Evolutionary conservation across 148 eudicot genomes (phyloP).

Genomic region (Rhododendron williamsianum): DNA sequence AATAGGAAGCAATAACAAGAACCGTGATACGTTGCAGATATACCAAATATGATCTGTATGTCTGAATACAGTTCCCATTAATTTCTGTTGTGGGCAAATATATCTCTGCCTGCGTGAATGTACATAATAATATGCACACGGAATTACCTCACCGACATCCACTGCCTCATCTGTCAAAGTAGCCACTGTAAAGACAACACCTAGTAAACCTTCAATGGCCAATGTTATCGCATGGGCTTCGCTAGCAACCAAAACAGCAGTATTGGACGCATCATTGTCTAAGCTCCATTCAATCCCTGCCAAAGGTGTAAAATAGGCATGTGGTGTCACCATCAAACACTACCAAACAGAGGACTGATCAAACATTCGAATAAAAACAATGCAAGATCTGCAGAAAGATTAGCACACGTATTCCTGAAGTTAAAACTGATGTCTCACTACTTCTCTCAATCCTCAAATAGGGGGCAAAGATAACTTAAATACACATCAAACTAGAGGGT

Average conservation of each 20-base stretch:
- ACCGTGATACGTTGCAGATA: not conserved
- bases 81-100: not conserved
- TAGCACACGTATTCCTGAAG: not conserved
- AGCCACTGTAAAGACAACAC: slow-evolving; percentile 96
- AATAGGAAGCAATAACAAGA: not conserved
- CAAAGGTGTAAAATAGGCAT: slow-evolving; percentile 9
- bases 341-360: not conserved
- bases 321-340: not conserved
- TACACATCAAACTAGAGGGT: not conserved
- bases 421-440: not conserved
- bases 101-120: not conserved
- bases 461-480: not conserved
- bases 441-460: not conserved
- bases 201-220: slow-evolving; percentile 95
- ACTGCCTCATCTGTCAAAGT: slow-evolving; percentile 98
- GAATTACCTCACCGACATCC: slow-evolving; percentile 87
- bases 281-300: slow-evolving; percentile 97
- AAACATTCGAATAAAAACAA: not conserved
- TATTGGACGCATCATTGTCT: slow-evolving; percentile 96
- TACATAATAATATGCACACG: not conserved
- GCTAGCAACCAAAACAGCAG: slow-evolving; percentile 97
- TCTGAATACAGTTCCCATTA: not conserved
- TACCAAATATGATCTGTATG: not conserved
- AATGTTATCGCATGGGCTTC: slow-evolving; percentile 97
- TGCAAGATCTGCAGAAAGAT: not conserved